These are phyloP conservation scores for Quillaja saponaria DNA, from an alignment of 306 rosid genomes.

Conservation along the genomic window DNA sequence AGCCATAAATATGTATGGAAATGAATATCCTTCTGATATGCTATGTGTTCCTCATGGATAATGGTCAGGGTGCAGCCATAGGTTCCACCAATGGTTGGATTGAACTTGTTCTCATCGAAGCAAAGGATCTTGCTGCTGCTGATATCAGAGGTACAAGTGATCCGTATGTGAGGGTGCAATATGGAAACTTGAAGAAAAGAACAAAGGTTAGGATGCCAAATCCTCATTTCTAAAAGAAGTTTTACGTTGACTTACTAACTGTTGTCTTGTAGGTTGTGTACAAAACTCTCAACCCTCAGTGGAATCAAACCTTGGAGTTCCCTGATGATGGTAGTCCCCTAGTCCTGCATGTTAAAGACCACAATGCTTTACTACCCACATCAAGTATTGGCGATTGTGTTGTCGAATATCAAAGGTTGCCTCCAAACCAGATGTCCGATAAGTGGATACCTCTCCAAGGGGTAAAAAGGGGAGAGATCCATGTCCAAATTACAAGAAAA, in stretches of 20 bases:
- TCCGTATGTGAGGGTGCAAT: constrained; percentile 89
- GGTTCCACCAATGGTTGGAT: constrained; percentile 67
- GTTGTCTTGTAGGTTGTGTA: constrained; percentile 57
- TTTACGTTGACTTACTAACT: constrained; percentile 13
- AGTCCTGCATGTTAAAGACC: constrained; percentile 76
- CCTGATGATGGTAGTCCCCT: constrained; percentile 83
- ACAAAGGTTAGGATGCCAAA: constrained; percentile 68
- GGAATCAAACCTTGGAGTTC: constrained; percentile 96
- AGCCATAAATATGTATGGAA: not conserved
- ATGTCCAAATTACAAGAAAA: constrained; percentile 80
- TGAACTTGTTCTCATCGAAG: constrained; percentile 88
- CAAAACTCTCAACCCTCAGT: constrained; percentile 78
- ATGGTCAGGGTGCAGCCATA: constrained; percentile 52
- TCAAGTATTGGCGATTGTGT: constrained; percentile 82
- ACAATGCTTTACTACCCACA: constrained; percentile 73
- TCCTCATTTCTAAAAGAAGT: too few relatives aligned
- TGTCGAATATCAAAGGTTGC: constrained; percentile 83
- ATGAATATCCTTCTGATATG: constrained; percentile 20
- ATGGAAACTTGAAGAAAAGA: constrained; percentile 76
- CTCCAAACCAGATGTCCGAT: constrained; percentile 75
- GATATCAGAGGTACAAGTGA: constrained; percentile 99
- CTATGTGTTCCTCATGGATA: constrained; percentile 24
- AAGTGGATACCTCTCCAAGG: constrained; percentile 99
- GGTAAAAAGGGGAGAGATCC: constrained; percentile 88
- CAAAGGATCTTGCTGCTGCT: constrained; percentile 86